These are phyloP conservation scores for Monilinia laxa DNA, from an alignment of 2,329 filamentous ascomycete genomes.

Conservation along the genomic window DNA sequence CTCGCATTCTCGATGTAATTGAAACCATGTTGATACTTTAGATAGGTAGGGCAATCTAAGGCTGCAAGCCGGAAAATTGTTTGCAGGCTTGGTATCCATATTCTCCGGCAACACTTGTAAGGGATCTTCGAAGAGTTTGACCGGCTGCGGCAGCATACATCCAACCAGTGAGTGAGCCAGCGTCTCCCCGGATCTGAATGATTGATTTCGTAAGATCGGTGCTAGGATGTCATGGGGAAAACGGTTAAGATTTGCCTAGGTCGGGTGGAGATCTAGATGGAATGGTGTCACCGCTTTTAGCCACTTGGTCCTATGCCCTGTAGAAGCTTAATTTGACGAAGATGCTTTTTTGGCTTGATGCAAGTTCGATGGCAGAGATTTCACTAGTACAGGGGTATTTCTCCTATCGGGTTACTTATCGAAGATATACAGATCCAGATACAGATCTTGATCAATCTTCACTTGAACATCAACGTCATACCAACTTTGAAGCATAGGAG, in stretches of 20 bases:
- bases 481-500: background rate
- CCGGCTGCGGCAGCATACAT: slow-evolving; percentile 5
- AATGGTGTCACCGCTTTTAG: slow-evolving; percentile 18
- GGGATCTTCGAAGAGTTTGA: background rate
- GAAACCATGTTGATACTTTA: background rate
- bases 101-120: background rate
- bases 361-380: slow-evolving; percentile 17
- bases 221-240: slow-evolving; percentile 7
- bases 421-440: background rate
- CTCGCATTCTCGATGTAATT: background rate
- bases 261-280: slow-evolving; percentile 1
- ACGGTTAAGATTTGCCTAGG: slow-evolving; percentile 8
- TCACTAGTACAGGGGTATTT: slow-evolving; percentile 16
- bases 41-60: background rate
- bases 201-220: slow-evolving; percentile 5
- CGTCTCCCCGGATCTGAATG: background rate
- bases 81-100: slow-evolving; percentile 1
- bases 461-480: slow-evolving; percentile 4
- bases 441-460: slow-evolving; percentile 1
- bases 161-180: background rate
- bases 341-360: slow-evolving; percentile 9
- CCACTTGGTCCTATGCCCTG: slow-evolving; percentile 18
- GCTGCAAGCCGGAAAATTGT: background rate
- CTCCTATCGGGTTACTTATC: slow-evolving; percentile 18
- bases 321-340: slow-evolving; percentile 20